phyloP scores from a whole-genome alignment of 1,139 yeast species.

The Diutina ranongensis region DNA sequence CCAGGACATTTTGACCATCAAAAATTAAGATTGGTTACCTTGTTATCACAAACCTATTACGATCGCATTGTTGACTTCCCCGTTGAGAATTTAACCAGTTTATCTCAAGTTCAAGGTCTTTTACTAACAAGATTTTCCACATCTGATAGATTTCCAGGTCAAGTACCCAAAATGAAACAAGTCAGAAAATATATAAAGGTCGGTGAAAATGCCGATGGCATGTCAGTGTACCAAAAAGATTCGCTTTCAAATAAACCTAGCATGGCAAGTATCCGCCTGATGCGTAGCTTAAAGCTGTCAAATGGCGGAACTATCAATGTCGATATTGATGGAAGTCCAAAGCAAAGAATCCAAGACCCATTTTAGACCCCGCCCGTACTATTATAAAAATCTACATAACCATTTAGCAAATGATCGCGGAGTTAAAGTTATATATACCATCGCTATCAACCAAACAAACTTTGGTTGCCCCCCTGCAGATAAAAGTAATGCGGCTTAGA shows the following conservation, averaged over 20 bases:
- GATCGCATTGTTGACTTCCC: conserved; percentile 2
- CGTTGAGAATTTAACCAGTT: neutral
- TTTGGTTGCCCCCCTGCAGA: no score
- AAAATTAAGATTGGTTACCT: neutral
- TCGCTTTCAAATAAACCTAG: neutral
- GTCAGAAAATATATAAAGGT: conserved; percentile 1
- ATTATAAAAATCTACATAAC: no score
- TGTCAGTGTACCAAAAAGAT: conserved; percentile 2
- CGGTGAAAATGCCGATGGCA: neutral
- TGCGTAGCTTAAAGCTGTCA: neutral
- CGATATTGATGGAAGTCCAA: neutral
- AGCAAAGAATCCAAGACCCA: neutral
- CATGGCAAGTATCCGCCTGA: neutral
- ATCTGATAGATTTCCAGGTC: neutral
- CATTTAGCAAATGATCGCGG: no score
- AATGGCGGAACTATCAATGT: neutral
- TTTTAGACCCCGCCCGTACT: no score
- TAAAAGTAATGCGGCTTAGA: no score
- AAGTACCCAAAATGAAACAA: neutral
- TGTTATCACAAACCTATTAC: neutral
- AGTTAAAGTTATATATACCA: no score
- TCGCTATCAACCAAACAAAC: no score
- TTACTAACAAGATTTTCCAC: neutral
- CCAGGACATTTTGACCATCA: neutral
- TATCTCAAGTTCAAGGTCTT: neutral